Evolutionary conservation across 2,329 filamentous ascomycete genomes (phyloP).

Genomic region (Cytospora schulzeri): DNA sequence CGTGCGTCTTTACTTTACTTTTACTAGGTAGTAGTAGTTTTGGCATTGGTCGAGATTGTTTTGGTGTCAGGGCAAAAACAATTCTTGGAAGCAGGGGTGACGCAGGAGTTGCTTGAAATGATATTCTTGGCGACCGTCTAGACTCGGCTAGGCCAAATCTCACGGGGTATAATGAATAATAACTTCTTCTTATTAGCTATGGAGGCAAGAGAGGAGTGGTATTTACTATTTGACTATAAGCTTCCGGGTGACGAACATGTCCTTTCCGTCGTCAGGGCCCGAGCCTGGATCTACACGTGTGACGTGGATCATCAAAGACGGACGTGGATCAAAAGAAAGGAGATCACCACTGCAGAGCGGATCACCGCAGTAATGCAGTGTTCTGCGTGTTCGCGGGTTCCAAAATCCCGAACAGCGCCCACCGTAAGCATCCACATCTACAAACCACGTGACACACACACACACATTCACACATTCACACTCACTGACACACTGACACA

Average conservation of each 20-base stretch:
- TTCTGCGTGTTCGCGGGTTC: background rate
- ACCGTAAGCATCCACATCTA: background rate
- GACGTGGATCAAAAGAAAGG: too few species aligned
- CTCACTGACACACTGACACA: too few species aligned
- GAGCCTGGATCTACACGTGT: background rate
- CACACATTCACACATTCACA: too few species aligned
- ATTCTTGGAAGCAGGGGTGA: too few species aligned
- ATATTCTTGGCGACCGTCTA: background rate
- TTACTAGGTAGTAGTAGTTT: too few species aligned
- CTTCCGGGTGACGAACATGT: background rate
- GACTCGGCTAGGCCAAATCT: background rate
- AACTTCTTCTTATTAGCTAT: too few species aligned
- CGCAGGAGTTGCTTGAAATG: background rate
- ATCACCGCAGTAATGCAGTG: too few species aligned
- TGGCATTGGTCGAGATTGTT: too few species aligned
- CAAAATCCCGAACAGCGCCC: background rate
- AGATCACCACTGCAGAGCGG: background rate
- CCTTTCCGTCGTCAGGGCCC: background rate
- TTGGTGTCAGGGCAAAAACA: background rate
- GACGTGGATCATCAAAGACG: too few species aligned
- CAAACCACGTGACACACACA: background rate
- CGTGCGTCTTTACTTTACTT: background rate
- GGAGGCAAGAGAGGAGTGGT: background rate
- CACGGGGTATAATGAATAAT: too few species aligned
- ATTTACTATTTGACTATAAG: background rate